Evolutionary conservation across 345 rosid species (phyloP), one percentile per base, ranked within the genome.

Genomic region (Salix purpurea): DNA sequence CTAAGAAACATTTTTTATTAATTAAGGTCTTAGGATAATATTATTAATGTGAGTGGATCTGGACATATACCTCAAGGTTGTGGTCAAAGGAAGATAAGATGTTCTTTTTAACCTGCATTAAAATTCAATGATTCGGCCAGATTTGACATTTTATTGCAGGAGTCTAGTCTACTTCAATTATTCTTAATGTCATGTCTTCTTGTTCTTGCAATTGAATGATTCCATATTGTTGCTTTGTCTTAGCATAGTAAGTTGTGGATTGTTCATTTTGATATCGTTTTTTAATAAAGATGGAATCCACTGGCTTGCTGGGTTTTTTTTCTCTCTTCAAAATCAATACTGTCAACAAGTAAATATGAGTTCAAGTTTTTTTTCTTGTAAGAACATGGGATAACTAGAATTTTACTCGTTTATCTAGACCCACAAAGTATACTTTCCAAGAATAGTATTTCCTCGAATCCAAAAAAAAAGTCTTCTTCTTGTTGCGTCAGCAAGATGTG

Each of bases 101-200:
- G 23, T 19, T 19, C 8, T 21, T 58, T 34, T 70, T 39, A 39
- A 79, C 36, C 12, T 44, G 4, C 24, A 30, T 12, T 58, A 6
- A 42, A 42, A 42, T 32, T 44, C 28, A 30, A 28, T 19, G 18
- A 32, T 52, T 52, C 19, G 15, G n/a, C 12, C 37, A 70, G 58
- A 52, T 70, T 74, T 30, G 64, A 70, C 61, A 18, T 11, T 18
- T 16, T 71, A 19, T 74, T 72, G 73, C 23, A 56, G 28, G 42
- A 48, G 23, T 72, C 69, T 42, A 26, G 62, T 65, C 12, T 14
- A 44, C n/a, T 12, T 30, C 37, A 58, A 4, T 56, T 77, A 18
- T 64, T 64, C 36, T 72, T 74, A 30, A 40, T 48, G 21, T n/a
- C n/a, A 12, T 76, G 78, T 37, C 76, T 75, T 58, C n/a, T 30